These are phyloP conservation scores for Capronia coronata DNA, from an alignment of 2,329 filamentous ascomycete species.

Conservation along the genomic window DNA sequence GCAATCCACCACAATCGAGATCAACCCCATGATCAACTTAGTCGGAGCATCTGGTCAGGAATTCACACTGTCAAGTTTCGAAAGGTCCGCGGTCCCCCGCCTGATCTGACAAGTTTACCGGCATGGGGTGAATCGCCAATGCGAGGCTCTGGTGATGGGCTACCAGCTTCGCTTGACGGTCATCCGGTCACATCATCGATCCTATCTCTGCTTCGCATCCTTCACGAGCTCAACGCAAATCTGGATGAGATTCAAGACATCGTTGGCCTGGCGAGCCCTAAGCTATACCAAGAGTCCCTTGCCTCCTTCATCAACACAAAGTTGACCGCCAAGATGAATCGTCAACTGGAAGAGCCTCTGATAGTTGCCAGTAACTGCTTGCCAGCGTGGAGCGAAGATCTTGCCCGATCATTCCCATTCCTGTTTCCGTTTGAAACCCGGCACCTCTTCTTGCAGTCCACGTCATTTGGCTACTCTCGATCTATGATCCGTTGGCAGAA, in stretches of 20 bases:
- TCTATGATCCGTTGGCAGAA: slow-evolving; percentile 98
- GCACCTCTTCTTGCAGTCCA: slow-evolving; percentile 93
- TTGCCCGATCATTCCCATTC: slow-evolving; percentile 90
- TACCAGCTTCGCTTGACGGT: slow-evolving; percentile 74
- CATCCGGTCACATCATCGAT: slow-evolving; percentile 82
- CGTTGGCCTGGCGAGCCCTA: slow-evolving; percentile 49
- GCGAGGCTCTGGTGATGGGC: slow-evolving; percentile 46
- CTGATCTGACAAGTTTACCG: slow-evolving; percentile 60
- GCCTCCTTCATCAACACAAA: slow-evolving; percentile 98
- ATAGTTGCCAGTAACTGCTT: slow-evolving; percentile 96
- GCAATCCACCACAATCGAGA: slow-evolving; percentile 71
- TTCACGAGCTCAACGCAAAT: slow-evolving; percentile 89
- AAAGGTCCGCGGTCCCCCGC: slow-evolving; percentile 74
- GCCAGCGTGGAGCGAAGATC: slow-evolving; percentile 90
- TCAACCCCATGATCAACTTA: slow-evolving; percentile 57
- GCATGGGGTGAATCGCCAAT: slow-evolving; percentile 8
- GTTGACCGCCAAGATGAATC: slow-evolving; percentile 92
- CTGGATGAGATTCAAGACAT: slow-evolving; percentile 83
- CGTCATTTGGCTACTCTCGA: slow-evolving; percentile 93
- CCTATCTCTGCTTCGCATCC: slow-evolving; percentile 75
- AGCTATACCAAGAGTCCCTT: slow-evolving; percentile 67
- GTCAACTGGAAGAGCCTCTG: slow-evolving; percentile 90
- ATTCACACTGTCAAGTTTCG: slow-evolving; percentile 90
- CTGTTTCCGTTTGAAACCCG: slow-evolving; percentile 96
- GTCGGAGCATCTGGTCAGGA: slow-evolving; percentile 79